Evolutionary conservation across 805 yeast genomes (phyloP), one percentile per base, ranked within the genome.

Genomic region (Wickerhamiella kurtzmanii): DNA sequence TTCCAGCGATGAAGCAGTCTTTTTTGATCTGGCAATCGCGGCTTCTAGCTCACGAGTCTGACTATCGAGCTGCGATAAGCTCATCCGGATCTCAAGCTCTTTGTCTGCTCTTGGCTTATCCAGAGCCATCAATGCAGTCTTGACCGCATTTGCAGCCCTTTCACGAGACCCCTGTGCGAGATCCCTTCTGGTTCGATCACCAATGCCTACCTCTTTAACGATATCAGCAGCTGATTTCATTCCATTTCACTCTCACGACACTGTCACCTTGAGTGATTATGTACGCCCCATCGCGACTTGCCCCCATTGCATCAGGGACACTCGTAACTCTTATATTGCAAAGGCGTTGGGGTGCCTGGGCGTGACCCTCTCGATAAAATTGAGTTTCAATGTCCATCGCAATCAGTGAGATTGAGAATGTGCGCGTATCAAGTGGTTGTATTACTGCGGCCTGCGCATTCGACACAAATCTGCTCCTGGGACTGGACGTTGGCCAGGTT

Each of bases 41-140:
- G 44, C 36, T 20, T 21, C 38, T 22, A 54, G 50, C 39, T 25
- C 44, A 18, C 43, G 44, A 13, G 48, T 22, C 43, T 54, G 57
- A 18, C 25, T 18, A 17, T 36, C 28, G 13, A 50, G 50, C 35
- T 46, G 54, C 15, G 43, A 43, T 4, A 50, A 49, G 40, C 46
- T 56, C 15, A 50, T 58, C 35, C 48, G 54, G n/a, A 60, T 44
- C 44, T 52, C 57, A 6, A 32, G 46, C 46, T 55, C 53, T 47
- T 58, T 56, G 40, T 52, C 55, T 19, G 46, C 53, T 35, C 59
- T 44, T 18, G 60, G 60, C 44, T 37, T 47, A 15, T 51, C 52
- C 9, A 61, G 48, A n/a, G 43, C 51, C 17, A 45, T 41, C 5
- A 56, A 52, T 1, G 50, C 55, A 18, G 45, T 41, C 16, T 32